phyloP scores from a whole-genome alignment of 2,329 filamentous ascomycete genomes.

The Arthroderma sp. region DNA sequence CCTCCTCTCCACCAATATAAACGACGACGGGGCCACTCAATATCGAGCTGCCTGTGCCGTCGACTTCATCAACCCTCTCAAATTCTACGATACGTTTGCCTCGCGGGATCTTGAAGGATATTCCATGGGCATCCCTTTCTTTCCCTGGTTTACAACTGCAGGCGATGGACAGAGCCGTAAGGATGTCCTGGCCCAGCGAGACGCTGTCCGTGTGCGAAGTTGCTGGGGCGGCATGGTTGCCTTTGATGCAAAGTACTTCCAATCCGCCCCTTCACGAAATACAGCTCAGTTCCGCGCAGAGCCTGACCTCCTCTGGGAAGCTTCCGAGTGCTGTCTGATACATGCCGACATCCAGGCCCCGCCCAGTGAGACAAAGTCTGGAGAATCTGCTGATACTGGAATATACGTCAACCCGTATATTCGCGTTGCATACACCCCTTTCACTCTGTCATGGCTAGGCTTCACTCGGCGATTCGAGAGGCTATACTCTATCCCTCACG shows the following conservation, averaged over 20 bases:
- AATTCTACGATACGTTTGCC: conserved; percentile 68
- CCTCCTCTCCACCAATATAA: conserved; percentile 49
- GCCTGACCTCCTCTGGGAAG: conserved; percentile 49
- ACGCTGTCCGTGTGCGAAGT: conserved; percentile 54
- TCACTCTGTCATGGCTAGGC: conserved; percentile 47
- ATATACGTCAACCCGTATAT: conserved; percentile 67
- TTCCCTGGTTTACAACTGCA: conserved; percentile 53
- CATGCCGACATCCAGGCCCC: conserved; percentile 38
- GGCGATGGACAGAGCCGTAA: conserved; percentile 44
- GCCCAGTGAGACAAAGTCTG: conserved; percentile 17
- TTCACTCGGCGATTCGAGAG: conserved; percentile 54
- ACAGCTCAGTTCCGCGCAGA: conserved; percentile 48
- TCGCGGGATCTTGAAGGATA: conserved; percentile 59
- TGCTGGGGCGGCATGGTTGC: conserved; percentile 68
- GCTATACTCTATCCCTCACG: conserved; percentile 49
- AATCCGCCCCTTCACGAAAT: conserved; percentile 21
- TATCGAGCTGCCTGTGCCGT: conserved; percentile 62
- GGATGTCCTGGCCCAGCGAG: conserved; percentile 48
- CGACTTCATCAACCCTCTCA: conserved; percentile 62
- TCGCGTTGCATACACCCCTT: conserved; percentile 53
- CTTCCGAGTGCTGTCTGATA: conserved; percentile 53
- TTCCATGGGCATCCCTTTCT: conserved; percentile 57
- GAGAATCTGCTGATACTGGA: conserved; percentile 38
- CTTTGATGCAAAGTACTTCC: conserved; percentile 38
- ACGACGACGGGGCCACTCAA: conserved; percentile 40